Evolutionary conservation across 2,329 filamentous ascomycete genomes (phyloP), one percentile per base, ranked within the genome.

Genomic region (Phialocephala sp.): DNA sequence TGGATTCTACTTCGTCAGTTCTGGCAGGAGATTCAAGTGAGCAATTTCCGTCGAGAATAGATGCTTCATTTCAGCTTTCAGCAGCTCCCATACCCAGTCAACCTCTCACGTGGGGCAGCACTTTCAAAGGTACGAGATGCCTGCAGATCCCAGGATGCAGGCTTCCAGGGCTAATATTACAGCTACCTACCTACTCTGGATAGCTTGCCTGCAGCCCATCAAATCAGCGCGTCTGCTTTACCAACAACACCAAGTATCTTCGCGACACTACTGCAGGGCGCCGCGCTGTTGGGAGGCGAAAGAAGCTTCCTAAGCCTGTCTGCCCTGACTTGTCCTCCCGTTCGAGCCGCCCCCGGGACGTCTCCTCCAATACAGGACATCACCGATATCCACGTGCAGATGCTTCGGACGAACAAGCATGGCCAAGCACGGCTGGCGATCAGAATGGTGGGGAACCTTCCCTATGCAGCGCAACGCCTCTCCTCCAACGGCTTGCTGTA

Each of bases 301-400:
- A 20, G 20, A 24, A 50, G 27, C 27, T 24, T 20, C n/a, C 8
- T 50, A 27, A 20, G 22, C 20, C 20, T 50, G 24, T n/a, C 45
- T 52, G n/a, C 43, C 43, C 43, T 41, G 37, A 41, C 37, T 41
- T 41, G 37, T 41, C 37, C 9, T 45, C 18, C 43, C n/a, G n/a
- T 20, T 35, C n/a, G 8, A 54, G 50, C 24, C 50, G 11, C 32
- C 32, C 50, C 24, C 18, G 8, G 50, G 27, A 20, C 22, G 4
- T 35, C 2, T 35, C 22, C 8, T 54, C 50, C 50, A 54, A 54
- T 54, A 12, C 11, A 15, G 24, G 50, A 35, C 12, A 27, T 54
- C 50, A 54, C 50, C 50, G 24, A 20, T 54, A 54, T 54, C 50
- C 24, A 54, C 24, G 27, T 54, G 50, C 50, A 54, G 50, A 27